A percentile compares a stretch with the other conserved stretches of the same genome.
Conservation (phyloP, 306 rosid species). For the Corylus heterophylla region DNA sequence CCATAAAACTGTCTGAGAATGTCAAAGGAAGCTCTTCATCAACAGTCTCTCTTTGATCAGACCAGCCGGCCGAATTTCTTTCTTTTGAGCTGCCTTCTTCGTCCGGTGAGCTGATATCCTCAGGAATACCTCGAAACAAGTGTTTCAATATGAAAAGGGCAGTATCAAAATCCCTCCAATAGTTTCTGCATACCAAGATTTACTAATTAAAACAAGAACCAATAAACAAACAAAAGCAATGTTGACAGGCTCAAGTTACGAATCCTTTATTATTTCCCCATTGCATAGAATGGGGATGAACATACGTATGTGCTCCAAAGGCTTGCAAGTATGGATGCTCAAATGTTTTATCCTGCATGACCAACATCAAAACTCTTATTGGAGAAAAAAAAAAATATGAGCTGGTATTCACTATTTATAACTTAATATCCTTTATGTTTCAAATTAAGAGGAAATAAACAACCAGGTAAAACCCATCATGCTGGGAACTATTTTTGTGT, state of each 20-base stretch:
- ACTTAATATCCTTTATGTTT: not conserved
- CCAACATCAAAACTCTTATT: constrained; percentile 22
- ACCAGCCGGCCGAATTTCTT: constrained; percentile 45
- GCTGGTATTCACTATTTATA: not conserved
- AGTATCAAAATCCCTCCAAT: constrained; percentile 95
- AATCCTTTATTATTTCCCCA: not conserved
- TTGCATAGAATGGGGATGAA: not conserved
- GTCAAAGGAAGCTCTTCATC: constrained; percentile 89
- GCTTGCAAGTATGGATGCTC: constrained; percentile 89
- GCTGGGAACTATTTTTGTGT: not conserved
- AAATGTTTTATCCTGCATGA: constrained; percentile 90
- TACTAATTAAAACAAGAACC: not conserved
- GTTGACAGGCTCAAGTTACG: not conserved
- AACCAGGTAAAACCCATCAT: not conserved
- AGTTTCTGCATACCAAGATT: constrained; percentile 60
- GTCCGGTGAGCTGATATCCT: constrained; percentile 37
- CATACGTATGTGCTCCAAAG: constrained; percentile 92
- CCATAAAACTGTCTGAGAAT: constrained; percentile 53
- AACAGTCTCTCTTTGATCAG: constrained; percentile 40
- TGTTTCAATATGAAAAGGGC: constrained; percentile 83
- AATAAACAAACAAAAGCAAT: not conserved
- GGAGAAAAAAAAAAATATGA: not conserved
- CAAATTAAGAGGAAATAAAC: not conserved
- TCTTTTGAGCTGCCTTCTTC: constrained; percentile 38
- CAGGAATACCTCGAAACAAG: constrained; percentile 65